Evolutionary conservation across 208 protist genomes (phyloP), one percentile per base, ranked within the genome.

Genomic region (Crithidia thermophila): DNA sequence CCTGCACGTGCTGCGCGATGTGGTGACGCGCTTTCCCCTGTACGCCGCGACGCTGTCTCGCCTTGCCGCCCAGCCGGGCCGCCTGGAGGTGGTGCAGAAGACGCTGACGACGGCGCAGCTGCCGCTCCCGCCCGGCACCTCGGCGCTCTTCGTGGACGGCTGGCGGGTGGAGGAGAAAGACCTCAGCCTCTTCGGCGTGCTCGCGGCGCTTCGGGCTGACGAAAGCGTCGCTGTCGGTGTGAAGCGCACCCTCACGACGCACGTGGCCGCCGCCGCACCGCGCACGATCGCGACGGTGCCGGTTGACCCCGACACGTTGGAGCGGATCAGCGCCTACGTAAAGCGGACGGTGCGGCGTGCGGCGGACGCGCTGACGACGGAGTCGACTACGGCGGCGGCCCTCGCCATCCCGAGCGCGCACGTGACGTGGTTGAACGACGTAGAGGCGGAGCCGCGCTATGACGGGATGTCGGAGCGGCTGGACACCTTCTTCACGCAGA

Each of bases 21-120:
- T 98, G 9, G 76, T 91, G 4, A 87, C 85, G 14, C 91, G 96
- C 51, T 97, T 99, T 56, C 97, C 96, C 8, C 34, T 81, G 30
- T 67, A 92, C 45, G 91, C 93, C 2, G 49, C 68, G 27, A 69
- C 61, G 4, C 60, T 98, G 0, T 68, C 65, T 2, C 55, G 62
- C 39, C 39, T 76, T 23, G 46, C 70, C n/a, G 25, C 60, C 11
- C 45, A 67, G 16, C 53, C 36, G 8, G 28, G 20, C 20, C 71
- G 77, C 28, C 34, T 65, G 5, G 62, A 50, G 36, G 57, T 31
- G 34, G 57, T 84, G 37, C 65, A 55, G 34, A 36, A 59, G 18
- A 57, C 46, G 16, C 31, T 87, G 37, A 20, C 57, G 14, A 13
- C n/a, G 0, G 57, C 81, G 23, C 57, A 60, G 14, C 36, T 25